Base-by-base conservation (phyloP, 306 rosid species). In the Lablab purpureus region DNA sequence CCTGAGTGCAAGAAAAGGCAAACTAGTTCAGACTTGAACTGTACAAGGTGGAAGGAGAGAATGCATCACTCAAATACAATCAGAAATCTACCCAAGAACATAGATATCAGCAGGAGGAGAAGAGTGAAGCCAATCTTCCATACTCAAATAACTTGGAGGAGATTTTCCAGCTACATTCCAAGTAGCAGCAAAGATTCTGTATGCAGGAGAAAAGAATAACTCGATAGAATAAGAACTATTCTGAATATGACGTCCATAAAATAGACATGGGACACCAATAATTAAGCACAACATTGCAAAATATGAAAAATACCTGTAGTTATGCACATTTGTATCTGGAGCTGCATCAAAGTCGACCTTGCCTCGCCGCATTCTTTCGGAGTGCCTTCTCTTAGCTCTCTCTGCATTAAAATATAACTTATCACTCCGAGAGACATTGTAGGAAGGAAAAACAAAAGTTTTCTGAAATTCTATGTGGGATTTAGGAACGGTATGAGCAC, bases 131-230 rank as follows among this genome's bases (percentile, higher is more conserved):
- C 99, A 96, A 78, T 96, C 99, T 89, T 93, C 98, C 5, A 96
- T 90, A 83, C 76, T 91, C 86, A 96, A 79, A 86, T 88, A 76
- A 80, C 88, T 85, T 3, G 99, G 96, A 78, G 99, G 99, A 58
- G 98, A 83, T 81, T 93, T 93, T 74, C 99, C 99, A 32, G 94
- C 99, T 25, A 96, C 99, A 86, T 96, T 96, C 99, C 99, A 96
- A 46, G 99, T 96, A 15, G 98, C 98, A 46, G 84, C 92, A 51
- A 93, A 91, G 80, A 96, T 82, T 80, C 99, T 96, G 80, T 41
- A 54, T 78, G 73, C 67, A 78, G 64, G 64, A 62, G 50, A 49
- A 73, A 82, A 34, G 6, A 65, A 47, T 5, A 65, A 71, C 76
- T n/a, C 40, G 69, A 65, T 41, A 23, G 14, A 41, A 69, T 25